Conservation (phyloP, 495 filamentous ascomycete genomes). For the Elasticomyces elasticus region DNA sequence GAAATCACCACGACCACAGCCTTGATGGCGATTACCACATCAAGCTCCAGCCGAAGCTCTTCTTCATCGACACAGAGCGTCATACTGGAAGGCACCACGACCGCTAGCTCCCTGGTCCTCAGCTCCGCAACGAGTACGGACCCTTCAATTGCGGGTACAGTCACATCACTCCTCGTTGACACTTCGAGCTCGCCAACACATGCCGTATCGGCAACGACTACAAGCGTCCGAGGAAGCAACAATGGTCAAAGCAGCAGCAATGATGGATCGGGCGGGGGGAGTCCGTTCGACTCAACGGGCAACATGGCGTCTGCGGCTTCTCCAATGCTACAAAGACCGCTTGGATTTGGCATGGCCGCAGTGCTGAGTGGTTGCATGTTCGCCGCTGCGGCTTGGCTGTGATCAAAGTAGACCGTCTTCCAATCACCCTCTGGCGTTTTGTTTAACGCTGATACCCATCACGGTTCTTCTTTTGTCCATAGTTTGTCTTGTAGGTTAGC, state of each 20-base stretch:
- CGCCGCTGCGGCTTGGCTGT: not conserved
- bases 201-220: not conserved
- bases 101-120: not conserved
- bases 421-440: too few species aligned
- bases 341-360: not conserved
- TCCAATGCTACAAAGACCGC: not conserved
- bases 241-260: not conserved
- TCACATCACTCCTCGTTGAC: not conserved
- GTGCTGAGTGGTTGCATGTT: not conserved
- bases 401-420: too few species aligned
- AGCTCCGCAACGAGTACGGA: not conserved
- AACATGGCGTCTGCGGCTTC: not conserved
- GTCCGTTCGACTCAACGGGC: slow-evolving; percentile 3
- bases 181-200: not conserved
- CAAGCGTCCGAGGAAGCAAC: not conserved
- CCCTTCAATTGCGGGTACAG: not conserved
- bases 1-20: not conserved
- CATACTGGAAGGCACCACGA: not conserved
- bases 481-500: not conserved
- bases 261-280: not conserved
- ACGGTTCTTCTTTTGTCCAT: not conserved
- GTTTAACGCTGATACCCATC: not conserved
- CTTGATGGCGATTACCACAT: not conserved
- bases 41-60: not conserved
- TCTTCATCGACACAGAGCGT: not conserved